A percentile compares a stretch with the other conserved stretches of the same genome.
These are phyloP conservation scores for Diaporthe ilicicola DNA, from an alignment of 2,329 filamentous ascomycete species.

Conservation along the genomic window DNA sequence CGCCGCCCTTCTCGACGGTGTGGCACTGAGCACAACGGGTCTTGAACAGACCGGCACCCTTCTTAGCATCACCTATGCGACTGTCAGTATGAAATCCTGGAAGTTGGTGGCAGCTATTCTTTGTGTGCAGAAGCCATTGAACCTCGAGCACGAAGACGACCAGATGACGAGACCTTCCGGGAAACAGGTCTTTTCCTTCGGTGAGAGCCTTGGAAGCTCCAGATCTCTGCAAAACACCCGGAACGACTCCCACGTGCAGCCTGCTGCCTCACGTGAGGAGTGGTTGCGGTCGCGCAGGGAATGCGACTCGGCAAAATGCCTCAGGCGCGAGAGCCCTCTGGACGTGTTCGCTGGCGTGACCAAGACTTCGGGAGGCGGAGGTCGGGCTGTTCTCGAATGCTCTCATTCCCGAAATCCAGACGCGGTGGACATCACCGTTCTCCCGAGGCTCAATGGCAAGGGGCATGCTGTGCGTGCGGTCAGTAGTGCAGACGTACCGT, in stretches of 20 bases:
- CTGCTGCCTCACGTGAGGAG: neutral
- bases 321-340: conserved; percentile 37
- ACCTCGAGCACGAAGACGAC: neutral
- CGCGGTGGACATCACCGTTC: neutral
- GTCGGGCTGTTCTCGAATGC: neutral
- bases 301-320: conserved; percentile 44
- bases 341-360: neutral
- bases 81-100: neutral
- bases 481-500: conserved; percentile 43
- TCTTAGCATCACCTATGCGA: conserved; percentile 83
- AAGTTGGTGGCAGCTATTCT: neutral
- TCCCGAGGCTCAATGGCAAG: conserved; percentile 37
- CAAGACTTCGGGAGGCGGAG: conserved; percentile 37
- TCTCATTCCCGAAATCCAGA: too few relatives aligned
- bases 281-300: conserved; percentile 26
- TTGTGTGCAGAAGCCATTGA: neutral
- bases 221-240: neutral
- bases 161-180: neutral
- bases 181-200: neutral
- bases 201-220: neutral
- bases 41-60: conserved; percentile 99
- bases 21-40: conserved; percentile 99
- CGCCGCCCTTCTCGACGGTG: conserved; percentile 87
- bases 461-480: conserved; percentile 3
- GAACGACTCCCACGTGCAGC: neutral